Conservation (phyloP, 352 stramenopile genomes). For the Phytopythium aichiense region DNA sequence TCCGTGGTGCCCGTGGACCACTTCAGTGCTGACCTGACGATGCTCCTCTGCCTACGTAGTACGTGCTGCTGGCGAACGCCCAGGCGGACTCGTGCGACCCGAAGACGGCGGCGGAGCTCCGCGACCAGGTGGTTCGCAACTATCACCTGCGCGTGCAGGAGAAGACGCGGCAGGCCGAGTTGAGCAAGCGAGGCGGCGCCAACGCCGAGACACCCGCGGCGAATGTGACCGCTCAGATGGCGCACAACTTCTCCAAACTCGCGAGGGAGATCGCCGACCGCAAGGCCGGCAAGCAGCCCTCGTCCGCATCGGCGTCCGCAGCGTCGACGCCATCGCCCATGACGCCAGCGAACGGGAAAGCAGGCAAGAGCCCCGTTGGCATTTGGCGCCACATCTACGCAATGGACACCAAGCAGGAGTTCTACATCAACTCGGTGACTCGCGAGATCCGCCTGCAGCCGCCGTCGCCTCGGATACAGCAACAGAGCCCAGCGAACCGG, state of each 20-base stretch:
- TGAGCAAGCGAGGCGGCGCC: conserved; percentile 25
- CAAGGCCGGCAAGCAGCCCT: conserved; percentile 33
- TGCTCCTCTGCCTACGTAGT: conserved; percentile 26
- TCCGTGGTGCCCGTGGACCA: not conserved
- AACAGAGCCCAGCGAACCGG: conserved; percentile 52
- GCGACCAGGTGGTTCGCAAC: conserved; percentile 66
- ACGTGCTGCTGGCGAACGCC: conserved; percentile 72
- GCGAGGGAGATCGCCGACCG: conserved; percentile 61
- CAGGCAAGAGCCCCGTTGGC: conserved; percentile 14
- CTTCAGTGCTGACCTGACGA: not conserved
- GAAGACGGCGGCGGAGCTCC: conserved; percentile 54
- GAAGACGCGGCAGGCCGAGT: conserved; percentile 41
- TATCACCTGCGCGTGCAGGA: conserved; percentile 63
- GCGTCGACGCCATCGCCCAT: conserved; percentile 9
- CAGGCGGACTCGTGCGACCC: conserved; percentile 78
- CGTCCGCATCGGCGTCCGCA: conserved; percentile 12
- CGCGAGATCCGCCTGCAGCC: conserved; percentile 67
- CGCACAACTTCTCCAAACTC: conserved; percentile 72
- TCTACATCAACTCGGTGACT: conserved; percentile 77
- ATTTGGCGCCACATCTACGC: conserved; percentile 72
- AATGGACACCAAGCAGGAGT: conserved; percentile 53
- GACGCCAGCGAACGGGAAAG: not conserved
- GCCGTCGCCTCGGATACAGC: conserved; percentile 40
- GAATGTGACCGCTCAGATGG: conserved; percentile 51
- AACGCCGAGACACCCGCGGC: conserved; percentile 21